Percentiles rank a stretch among this genome's conserved stretches.
Evolutionary conservation across 345 rosid genomes (phyloP).

Genomic region (Hevea brasiliensis): DNA sequence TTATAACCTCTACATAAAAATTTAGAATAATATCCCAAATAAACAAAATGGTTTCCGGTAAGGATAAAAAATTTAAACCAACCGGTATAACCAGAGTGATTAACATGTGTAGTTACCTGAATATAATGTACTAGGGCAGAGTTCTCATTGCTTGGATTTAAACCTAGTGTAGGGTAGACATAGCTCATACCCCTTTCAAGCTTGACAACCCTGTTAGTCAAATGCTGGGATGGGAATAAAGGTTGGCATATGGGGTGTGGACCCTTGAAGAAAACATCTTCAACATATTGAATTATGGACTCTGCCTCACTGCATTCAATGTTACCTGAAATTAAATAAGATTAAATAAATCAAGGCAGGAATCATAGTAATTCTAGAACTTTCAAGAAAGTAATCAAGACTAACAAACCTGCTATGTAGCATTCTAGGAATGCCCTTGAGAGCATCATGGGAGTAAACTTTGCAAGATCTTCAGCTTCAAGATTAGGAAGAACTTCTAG

Average conservation of each 20-base stretch:
- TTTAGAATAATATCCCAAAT: too few species aligned
- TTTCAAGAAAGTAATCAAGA: background rate
- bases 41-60: background rate
- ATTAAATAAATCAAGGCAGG: conserved; percentile 9
- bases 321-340: conserved; percentile 55
- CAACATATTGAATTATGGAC: conserved; percentile 60
- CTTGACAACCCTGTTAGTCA: conserved; percentile 70
- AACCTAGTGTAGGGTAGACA: conserved; percentile 56
- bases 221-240: conserved; percentile 71
- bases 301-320: conserved; percentile 64
- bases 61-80: too few species aligned
- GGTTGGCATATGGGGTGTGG: conserved; percentile 64
- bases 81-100: background rate
- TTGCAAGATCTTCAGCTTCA: conserved; percentile 66
- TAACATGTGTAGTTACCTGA: conserved; percentile 49
- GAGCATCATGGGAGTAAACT: conserved; percentile 66
- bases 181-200: conserved; percentile 59
- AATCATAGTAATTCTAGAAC: background rate
- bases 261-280: conserved; percentile 58
- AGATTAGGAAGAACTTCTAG: conserved; percentile 62
- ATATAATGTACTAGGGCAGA: conserved; percentile 79
- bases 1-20: too few species aligned
- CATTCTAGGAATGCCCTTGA: conserved; percentile 79
- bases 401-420: conserved; percentile 61
- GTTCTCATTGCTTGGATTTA: conserved; percentile 81